Percentiles rank a stretch among this genome's conserved stretches.
Evolutionary conservation across 805 yeast genomes (phyloP).

Genomic region (Kluyveromyces siamensis): DNA sequence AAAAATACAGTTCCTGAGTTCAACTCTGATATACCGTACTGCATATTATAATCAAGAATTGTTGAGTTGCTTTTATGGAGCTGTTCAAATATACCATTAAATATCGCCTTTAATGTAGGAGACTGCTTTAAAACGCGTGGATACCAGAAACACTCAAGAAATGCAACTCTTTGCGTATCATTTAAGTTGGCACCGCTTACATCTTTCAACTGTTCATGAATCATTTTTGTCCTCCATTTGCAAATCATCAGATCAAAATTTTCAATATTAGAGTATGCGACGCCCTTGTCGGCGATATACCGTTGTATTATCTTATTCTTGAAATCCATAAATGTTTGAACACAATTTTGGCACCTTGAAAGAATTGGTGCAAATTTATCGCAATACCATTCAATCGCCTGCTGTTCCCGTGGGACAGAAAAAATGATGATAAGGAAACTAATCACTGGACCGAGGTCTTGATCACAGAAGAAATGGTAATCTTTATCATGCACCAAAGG

Average conservation of each 20-base stretch:
- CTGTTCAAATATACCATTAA: conserved; percentile 30
- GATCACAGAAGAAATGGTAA: conserved; percentile 51
- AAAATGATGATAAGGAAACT: conserved; percentile 49
- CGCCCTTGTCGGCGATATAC: conserved; percentile 42
- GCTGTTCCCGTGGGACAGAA: conserved; percentile 40
- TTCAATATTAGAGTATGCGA: conserved; percentile 35
- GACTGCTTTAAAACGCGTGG: conserved; percentile 41
- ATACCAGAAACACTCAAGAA: conserved; percentile 42
- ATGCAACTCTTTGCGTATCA: conserved; percentile 17
- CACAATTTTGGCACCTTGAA: conserved; percentile 44
- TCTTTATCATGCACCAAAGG: conserved; percentile 8
- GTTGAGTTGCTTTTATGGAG: conserved; percentile 24
- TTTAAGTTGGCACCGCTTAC: conserved; percentile 18
- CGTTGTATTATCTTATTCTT: conserved; percentile 42
- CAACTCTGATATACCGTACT: conserved; percentile 12
- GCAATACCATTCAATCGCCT: conserved; percentile 37
- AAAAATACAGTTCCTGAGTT: conserved; percentile 48
- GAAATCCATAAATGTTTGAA: conserved; percentile 43
- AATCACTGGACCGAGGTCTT: conserved; percentile 37
- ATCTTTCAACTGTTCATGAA: conserved; percentile 16
- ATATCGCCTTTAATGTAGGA: conserved; percentile 28
- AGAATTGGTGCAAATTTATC: conserved; percentile 33
- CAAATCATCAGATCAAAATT: conserved; percentile 29
- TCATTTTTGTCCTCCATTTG: conserved; percentile 27
- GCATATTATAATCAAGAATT: conserved; percentile 14